Base-by-base conservation (phyloP, 2,329 filamentous ascomycete species). In the Fusarium penzigii region DNA sequence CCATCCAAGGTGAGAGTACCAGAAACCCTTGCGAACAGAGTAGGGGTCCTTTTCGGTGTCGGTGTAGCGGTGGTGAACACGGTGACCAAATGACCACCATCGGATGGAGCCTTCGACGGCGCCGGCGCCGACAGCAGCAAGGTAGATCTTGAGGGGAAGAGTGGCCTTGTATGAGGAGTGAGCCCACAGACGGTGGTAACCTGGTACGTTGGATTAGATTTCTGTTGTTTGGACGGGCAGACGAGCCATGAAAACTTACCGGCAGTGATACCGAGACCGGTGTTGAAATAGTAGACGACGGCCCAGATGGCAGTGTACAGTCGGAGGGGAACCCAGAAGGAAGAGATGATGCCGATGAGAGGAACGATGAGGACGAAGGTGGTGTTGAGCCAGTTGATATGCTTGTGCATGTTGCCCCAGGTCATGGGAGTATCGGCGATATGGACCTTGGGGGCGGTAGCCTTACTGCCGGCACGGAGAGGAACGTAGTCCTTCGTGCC, bases 331-430 rank as follows among this genome's bases (percentile, higher is more conserved):
- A 90, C 87, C 87, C 88, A 96, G 75, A 89, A 85, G 46, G 91
- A 81, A 49, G 84, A 81, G 63, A 94, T 73, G 68, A 88, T 82
- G 57, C 92, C 92, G 52, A 83, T 78, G 44, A 92, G 56, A 40
- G 92, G 92, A 42, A 96, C 81, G 62, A 88, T 79, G 60, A 95
- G 73, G 70, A 96, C 93, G 70, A 96, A 82, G 57, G 80, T 82
- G 57, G 90, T 86, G 73, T 96, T 96, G 62, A 96, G 81, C 91
- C 92, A 96, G 81, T 96, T 92, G 78, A 96, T 82, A 70, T 96
- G 92, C 77, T 92, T 88, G 76, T 92, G 86, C 89, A 90, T 94
- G 78, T 96, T 96, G 66, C 80, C 77, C 73, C 79, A 81, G 54
- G 90, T 96, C 64, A 95, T 87, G 52, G 89, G 88, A 58, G 84